Percentiles rank a stretch among this genome's conserved stretches.
Evolutionary conservation across 2,329 filamentous ascomycete genomes (phyloP).

Genomic region (Colletotrichum abscissum): DNA sequence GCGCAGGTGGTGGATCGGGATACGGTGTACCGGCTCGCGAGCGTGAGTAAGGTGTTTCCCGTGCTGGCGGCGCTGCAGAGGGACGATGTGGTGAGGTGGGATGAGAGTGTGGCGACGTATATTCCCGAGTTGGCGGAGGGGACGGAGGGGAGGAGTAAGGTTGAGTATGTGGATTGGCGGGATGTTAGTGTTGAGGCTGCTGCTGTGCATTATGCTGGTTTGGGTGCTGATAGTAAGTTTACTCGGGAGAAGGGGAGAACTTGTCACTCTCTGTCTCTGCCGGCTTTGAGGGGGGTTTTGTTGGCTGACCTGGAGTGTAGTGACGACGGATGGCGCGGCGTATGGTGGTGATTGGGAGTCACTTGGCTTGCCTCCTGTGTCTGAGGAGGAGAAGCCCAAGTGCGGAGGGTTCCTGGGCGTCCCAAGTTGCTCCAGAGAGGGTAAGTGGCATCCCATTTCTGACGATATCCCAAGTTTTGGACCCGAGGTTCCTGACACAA

Average conservation of each 20-base stretch:
- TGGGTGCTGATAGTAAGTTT: constrained; percentile 49
- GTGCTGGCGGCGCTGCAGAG: constrained; percentile 33
- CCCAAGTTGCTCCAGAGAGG: constrained; percentile 42
- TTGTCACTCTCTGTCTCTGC: too few relatives aligned
- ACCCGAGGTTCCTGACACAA: too few relatives aligned
- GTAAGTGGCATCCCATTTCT: constrained; percentile 6
- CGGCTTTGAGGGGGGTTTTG: background rate
- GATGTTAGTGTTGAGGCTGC: constrained; percentile 58
- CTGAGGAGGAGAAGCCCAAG: constrained; percentile 41
- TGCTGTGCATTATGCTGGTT: constrained; percentile 57
- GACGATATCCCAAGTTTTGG: background rate
- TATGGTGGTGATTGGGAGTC: constrained; percentile 42
- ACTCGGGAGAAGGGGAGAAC: too few relatives aligned
- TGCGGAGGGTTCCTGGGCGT: constrained; percentile 50
- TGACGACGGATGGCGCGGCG: constrained; percentile 47
- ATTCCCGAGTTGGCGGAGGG: constrained; percentile 50
- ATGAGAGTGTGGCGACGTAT: constrained; percentile 58
- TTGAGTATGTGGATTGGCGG: constrained; percentile 55
- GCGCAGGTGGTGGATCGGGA: constrained; percentile 43
- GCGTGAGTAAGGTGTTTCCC: constrained; percentile 52
- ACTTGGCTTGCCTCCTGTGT: constrained; percentile 46
- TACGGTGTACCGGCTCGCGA: constrained; percentile 53
- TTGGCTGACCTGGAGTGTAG: constrained; percentile 37
- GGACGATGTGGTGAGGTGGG: constrained; percentile 38
- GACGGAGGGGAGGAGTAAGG: constrained; percentile 37